A percentile compares a stretch with the other conserved stretches of the same genome.
Evolutionary conservation across 2,329 filamentous ascomycete genomes (phyloP).

Genomic region (Chrysoporthe puriensis): DNA sequence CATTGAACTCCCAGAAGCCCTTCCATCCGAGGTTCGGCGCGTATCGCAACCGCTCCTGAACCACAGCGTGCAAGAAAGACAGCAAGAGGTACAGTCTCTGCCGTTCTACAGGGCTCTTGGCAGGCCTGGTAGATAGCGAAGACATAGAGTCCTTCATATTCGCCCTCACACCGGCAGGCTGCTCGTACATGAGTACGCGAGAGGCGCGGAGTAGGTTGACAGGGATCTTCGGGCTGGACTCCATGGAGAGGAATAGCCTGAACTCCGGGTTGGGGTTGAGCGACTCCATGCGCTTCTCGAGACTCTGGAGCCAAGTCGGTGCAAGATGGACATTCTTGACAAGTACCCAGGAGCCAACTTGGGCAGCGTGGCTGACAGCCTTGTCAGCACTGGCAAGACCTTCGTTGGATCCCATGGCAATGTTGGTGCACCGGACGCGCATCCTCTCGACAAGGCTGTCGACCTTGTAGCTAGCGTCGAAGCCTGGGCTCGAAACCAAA

Average conservation of each 20-base stretch:
- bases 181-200: constrained; percentile 95
- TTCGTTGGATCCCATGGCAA: constrained; percentile 99
- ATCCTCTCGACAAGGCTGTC: constrained; percentile 88
- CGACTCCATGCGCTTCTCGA: constrained; percentile 95
- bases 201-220: constrained; percentile 94
- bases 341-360: constrained; percentile 91
- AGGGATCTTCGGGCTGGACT: constrained; percentile 93
- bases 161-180: constrained; percentile 91
- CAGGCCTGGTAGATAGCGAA: constrained; percentile 74
- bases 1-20: constrained; percentile 99
- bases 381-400: constrained; percentile 91
- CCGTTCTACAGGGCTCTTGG: constrained; percentile 87
- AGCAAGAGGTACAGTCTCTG: constrained; percentile 87
- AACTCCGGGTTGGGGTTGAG: constrained; percentile 94
- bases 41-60: constrained; percentile 93
- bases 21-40: constrained; percentile 95
- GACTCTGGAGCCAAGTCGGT: constrained; percentile 92
- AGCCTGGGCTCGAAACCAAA: constrained; percentile 91
- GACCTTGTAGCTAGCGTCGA: constrained; percentile 99
- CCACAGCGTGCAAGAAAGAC: constrained; percentile 92
- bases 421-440: constrained; percentile 85
- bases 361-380: constrained; percentile 89
- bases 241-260: constrained; percentile 96
- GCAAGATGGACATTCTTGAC: constrained; percentile 99
- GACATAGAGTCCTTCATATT: constrained; percentile 99